Evolutionary conservation across 1,139 yeast genomes (phyloP), one percentile per base, ranked within the genome.

Genomic region (Chernovozyma aurita): DNA sequence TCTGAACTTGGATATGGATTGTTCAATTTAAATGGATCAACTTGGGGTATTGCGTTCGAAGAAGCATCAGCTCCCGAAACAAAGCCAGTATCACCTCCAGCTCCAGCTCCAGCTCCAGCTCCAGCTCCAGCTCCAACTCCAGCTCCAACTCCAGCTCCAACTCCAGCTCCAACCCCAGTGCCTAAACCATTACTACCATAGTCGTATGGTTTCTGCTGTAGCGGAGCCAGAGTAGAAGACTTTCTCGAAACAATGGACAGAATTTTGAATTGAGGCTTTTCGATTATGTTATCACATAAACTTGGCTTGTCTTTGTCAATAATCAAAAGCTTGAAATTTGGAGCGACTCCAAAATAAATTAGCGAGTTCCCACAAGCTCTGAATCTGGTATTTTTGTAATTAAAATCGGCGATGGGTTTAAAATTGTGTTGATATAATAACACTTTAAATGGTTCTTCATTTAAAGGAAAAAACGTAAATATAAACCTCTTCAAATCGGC

Each of bases 341-440:
- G 72, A 32, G 56, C 42, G 13, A 61, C 48, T 41, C 63, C 56
- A 1, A 64, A 62, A 38, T 55, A 53, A 1, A 59, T 39, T 3
- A 65, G 45, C 4, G 70, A 49, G 1, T 72, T 60, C 2, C 76
- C 75, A 18, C 63, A 39, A 2, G 67, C 50, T 35, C 76, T 49
- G 43, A 70, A 70, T 18, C 73, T 46, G 2, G 73, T 68, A 24
- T 45, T 45, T 31, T 59, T 57, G 42, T 64, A 68, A 24, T 36
- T 49, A 45, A 70, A 70, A 45, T 70, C 76, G 11, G 70, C 55
- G 47, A 63, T 65, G 2, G 74, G 70, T 35, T 59, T 54, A 41
- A 50, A 57, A 35, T 61, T 61, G 47, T 65, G 61, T 46, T 64
- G 65, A 40, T 66, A 68, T 38, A 59, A 44, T 6, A 63, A 31